phyloP scores from a whole-genome alignment of 345 rosid species.

The Syzygium grande region DNA sequence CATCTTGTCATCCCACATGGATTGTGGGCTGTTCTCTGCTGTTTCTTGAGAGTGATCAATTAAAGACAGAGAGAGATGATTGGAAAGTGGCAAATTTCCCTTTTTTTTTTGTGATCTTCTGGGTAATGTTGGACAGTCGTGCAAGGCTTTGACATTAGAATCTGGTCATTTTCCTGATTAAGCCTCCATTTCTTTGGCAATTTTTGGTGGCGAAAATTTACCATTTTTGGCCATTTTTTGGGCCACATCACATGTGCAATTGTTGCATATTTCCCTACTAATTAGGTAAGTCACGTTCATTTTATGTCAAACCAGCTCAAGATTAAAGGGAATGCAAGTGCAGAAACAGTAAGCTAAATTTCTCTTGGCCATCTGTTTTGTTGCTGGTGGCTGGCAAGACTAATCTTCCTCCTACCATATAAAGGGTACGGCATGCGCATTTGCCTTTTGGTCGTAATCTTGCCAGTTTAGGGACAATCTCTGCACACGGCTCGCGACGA shows the following conservation, averaged over 20 bases:
- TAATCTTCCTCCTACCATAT: neutral
- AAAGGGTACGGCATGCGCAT: fast-evolving
- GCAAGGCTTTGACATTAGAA: neutral
- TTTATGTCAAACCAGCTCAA: neutral
- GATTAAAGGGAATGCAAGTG: neutral
- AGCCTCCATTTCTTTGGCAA: no score
- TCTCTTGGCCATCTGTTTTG: neutral
- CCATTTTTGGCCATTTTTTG: neutral
- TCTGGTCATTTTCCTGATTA: neutral
- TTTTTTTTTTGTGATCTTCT: neutral
- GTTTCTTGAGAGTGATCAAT: neutral
- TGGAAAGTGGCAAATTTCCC: neutral
- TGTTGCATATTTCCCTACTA: neutral
- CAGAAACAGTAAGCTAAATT: neutral
- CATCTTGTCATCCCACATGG: neutral
- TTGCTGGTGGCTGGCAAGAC: neutral
- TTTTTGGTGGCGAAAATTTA: no score
- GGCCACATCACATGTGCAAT: neutral
- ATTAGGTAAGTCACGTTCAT: neutral
- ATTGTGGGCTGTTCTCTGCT: neutral
- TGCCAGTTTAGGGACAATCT: neutral
- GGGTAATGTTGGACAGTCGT: neutral
- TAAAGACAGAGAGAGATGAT: neutral
- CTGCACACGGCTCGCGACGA: neutral
- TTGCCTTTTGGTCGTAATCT: neutral